A percentile compares a stretch with the other conserved stretches of the same genome.
phyloP scores from a whole-genome alignment of 2,329 filamentous ascomycete genomes.

The Septoria linicola region DNA sequence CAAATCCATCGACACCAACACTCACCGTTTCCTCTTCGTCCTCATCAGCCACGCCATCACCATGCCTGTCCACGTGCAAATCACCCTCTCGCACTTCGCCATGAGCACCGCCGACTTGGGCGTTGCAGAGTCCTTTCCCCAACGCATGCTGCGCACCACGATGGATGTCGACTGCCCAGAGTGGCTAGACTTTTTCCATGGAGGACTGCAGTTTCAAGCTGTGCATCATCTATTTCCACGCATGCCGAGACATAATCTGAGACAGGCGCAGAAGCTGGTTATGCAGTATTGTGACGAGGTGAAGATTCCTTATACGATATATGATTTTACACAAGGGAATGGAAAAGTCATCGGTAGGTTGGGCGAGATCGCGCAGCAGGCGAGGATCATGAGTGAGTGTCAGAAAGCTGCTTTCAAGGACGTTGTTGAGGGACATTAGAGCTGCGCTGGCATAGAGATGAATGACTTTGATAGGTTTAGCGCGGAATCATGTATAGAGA shows the following conservation, averaged over 20 bases:
- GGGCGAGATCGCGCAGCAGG: constrained; percentile 61
- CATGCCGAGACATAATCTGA: constrained; percentile 66
- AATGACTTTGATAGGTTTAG: too few species aligned
- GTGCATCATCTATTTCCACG: constrained; percentile 70
- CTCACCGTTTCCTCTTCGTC: constrained; percentile 60
- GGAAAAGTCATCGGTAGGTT: constrained; percentile 55
- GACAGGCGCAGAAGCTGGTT: constrained; percentile 59
- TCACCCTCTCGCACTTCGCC: constrained; percentile 70
- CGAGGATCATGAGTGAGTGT: constrained; percentile 59
- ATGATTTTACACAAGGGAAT: constrained; percentile 64
- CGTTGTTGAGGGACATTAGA: constrained; percentile 34
- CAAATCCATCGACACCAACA: constrained; percentile 58
- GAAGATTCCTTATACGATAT: constrained; percentile 61
- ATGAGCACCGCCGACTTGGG: constrained; percentile 68
- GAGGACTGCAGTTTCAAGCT: constrained; percentile 70
- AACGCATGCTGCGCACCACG: constrained; percentile 68
- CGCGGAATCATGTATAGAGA: too few species aligned
- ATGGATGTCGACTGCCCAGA: constrained; percentile 72
- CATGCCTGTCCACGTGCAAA: constrained; percentile 69
- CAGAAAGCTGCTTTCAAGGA: constrained; percentile 40
- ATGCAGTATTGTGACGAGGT: constrained; percentile 65
- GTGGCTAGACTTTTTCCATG: constrained; percentile 72
- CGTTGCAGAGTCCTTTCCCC: constrained; percentile 64
- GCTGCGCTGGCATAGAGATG: not conserved
- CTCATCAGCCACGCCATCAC: constrained; percentile 64